These are phyloP conservation scores for Fusarium ramigenum DNA, from an alignment of 2,329 filamentous ascomycete species.

Conservation along the genomic window DNA sequence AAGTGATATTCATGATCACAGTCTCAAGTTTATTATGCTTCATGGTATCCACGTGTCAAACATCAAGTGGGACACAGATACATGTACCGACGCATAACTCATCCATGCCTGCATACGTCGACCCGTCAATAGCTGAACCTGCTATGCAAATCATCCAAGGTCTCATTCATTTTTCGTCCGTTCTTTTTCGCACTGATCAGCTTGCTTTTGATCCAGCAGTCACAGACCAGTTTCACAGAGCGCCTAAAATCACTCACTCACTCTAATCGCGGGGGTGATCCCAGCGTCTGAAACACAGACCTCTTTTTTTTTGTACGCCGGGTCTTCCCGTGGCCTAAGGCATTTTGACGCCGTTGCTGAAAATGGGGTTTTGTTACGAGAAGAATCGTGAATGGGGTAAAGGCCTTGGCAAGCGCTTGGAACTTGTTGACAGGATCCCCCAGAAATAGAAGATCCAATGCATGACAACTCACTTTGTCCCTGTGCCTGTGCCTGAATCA, in stretches of 20 bases:
- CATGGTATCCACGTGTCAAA: conserved; percentile 30
- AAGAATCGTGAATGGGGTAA: background rate
- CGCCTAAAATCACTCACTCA: background rate
- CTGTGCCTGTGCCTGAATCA: conserved; percentile 10
- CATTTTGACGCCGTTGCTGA: background rate
- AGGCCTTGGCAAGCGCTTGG: conserved; percentile 18
- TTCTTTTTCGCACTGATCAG: conserved; percentile 2
- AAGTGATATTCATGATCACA: background rate
- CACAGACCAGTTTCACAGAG: conserved; percentile 26
- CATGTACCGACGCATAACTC: background rate
- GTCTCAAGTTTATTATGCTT: background rate
- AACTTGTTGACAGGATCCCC: background rate
- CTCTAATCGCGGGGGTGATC: conserved; percentile 23
- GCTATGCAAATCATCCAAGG: conserved; percentile 28
- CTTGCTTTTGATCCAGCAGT: background rate
- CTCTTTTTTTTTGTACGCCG: conserved; percentile 7
- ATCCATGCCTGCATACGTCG: conserved; percentile 21
- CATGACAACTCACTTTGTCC: background rate
- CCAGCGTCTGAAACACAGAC: conserved; percentile 20
- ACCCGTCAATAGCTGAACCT: conserved; percentile 3
- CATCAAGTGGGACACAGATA: conserved; percentile 27
- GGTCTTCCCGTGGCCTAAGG: conserved; percentile 18
- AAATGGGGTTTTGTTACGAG: background rate
- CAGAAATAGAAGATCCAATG: background rate
- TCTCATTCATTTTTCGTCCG: conserved; percentile 1